phyloP scores from a whole-genome alignment of 768 basidiomycete genomes.

The Gyrodon lividus region DNA sequence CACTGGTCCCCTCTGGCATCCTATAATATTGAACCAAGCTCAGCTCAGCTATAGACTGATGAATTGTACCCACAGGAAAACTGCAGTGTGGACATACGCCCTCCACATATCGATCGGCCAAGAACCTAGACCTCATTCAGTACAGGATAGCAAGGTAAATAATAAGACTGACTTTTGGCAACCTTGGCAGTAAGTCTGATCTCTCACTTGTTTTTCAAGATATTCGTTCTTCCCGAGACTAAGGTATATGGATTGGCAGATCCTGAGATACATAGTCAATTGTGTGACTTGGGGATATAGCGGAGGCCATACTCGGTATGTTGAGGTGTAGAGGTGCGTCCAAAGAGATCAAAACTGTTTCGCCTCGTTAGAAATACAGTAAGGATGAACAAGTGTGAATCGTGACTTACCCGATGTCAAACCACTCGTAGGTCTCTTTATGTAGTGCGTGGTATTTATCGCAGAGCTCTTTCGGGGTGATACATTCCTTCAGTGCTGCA shows the following conservation, averaged over 20 bases:
- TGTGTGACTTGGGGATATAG: background rate
- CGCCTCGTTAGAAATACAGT: conserved; percentile 2
- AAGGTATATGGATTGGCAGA: conserved; percentile 85
- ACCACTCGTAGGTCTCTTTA: conserved; percentile 95
- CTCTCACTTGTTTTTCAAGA: conserved; percentile 80
- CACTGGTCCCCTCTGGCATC: conserved; percentile 99
- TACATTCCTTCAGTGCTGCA: conserved; percentile 85
- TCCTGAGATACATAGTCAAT: conserved; percentile 44
- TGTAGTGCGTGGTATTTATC: conserved; percentile 91
- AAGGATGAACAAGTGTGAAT: background rate
- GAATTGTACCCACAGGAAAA: conserved; percentile 57
- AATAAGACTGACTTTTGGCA: conserved; percentile 64
- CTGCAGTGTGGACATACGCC: conserved; percentile 95
- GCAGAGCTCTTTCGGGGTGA: conserved; percentile 78
- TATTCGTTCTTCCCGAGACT: conserved; percentile 77
- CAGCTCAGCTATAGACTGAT: background rate
- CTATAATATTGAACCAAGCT: conserved; percentile 34
- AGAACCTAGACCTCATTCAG: conserved; percentile 53
- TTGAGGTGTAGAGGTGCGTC: conserved; percentile 85
- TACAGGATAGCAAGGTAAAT: conserved; percentile 1
- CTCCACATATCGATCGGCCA: conserved; percentile 97
- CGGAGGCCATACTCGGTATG: conserved; percentile 74
- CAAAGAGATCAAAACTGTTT: conserved; percentile 89
- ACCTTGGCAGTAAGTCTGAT: conserved; percentile 94
- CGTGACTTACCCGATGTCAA: conserved; percentile 77